These are phyloP conservation scores for Lactuca saligna DNA, from an alignment of 129 eudicot genomes.

Conservation along the genomic window DNA sequence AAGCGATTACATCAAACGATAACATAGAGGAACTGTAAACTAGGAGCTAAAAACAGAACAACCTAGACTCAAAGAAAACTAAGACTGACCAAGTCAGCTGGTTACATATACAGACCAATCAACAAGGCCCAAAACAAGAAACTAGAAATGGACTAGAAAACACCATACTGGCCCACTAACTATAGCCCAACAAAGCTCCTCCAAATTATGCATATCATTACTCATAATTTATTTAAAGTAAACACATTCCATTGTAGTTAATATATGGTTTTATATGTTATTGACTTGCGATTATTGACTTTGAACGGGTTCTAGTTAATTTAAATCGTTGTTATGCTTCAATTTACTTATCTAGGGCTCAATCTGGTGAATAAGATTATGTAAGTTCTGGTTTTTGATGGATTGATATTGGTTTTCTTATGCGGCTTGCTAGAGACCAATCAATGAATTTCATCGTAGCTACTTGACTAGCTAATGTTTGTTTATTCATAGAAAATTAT, in stretches of 20 bases:
- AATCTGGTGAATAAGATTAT: background rate
- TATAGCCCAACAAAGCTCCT: no score
- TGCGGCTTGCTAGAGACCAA: background rate
- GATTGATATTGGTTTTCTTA: background rate
- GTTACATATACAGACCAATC: no score
- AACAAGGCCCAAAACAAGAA: no score
- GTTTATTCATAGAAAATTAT: background rate
- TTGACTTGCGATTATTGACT: background rate
- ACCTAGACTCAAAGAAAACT: no score
- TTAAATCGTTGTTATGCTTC: constrained; percentile 12
- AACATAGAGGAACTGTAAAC: no score
- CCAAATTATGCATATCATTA: constrained; percentile 7
- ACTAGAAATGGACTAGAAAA: no score
- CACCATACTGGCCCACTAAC: no score
- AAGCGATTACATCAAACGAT: no score
- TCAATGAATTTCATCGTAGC: background rate
- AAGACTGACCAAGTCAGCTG: no score
- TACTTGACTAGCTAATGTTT: constrained; percentile 1
- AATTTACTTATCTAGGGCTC: constrained; percentile 29
- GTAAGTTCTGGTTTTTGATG: constrained; percentile 14
- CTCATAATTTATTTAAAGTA: background rate
- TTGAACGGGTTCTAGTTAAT: background rate
- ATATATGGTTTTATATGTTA: background rate
- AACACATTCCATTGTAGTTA: background rate
- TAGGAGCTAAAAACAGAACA: no score